Conservation (phyloP, 768 basidiomycete species). For the Gelatoporia subvermispora region DNA sequence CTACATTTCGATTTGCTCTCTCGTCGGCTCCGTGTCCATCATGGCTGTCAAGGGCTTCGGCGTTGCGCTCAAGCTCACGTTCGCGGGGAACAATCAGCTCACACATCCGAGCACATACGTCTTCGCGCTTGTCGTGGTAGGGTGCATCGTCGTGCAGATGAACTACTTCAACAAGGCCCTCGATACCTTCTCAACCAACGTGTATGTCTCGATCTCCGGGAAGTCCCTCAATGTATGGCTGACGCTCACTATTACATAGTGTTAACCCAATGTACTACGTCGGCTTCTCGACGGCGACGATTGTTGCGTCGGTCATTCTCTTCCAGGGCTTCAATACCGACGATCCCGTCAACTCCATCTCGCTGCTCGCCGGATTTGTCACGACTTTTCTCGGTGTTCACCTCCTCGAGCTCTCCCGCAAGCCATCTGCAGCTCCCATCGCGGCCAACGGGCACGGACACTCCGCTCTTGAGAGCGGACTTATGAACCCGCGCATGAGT, state of each 20-base stretch:
- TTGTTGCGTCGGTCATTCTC: conserved; percentile 90
- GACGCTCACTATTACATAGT: conserved; percentile 38
- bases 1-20: conserved; percentile 94
- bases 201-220: conserved; percentile 66
- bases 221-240: background rate
- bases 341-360: conserved; percentile 74
- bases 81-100: conserved; percentile 93
- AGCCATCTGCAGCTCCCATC: conserved; percentile 38
- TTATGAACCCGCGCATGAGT: conserved; percentile 76
- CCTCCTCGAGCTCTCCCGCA: conserved; percentile 78
- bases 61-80: conserved; percentile 90
- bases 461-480: conserved; percentile 55
- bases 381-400: conserved; percentile 98
- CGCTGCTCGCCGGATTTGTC: conserved; percentile 84
- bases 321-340: conserved; percentile 97
- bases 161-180: conserved; percentile 98
- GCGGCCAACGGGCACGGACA: conserved; percentile 35
- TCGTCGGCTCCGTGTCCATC: conserved; percentile 94
- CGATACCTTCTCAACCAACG: conserved; percentile 94
- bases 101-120: conserved; percentile 94
- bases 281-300: conserved; percentile 90
- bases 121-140: conserved; percentile 75
- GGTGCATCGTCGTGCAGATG: conserved; percentile 91
- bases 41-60: conserved; percentile 99
- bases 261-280: conserved; percentile 99